phyloP scores from a whole-genome alignment of 495 filamentous ascomycete species.

The Massariosphaeria phaeospora region DNA sequence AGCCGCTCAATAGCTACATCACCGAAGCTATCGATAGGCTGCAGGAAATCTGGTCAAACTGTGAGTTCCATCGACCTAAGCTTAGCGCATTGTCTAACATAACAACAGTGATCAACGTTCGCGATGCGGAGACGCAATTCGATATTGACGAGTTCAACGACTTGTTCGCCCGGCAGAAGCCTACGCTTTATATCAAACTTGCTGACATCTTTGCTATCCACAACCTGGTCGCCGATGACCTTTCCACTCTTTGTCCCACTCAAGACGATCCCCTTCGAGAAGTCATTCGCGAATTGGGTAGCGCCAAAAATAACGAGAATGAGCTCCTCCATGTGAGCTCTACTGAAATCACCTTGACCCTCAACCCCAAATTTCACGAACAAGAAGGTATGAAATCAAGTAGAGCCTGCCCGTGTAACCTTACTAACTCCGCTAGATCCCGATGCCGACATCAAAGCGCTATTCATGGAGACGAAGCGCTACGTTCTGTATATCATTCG shows the following conservation, averaged over 20 bases:
- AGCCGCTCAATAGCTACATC: constrained; percentile 87
- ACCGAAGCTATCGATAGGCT: constrained; percentile 78
- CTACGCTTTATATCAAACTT: constrained; percentile 98
- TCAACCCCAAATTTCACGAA: constrained; percentile 88
- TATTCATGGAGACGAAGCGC: constrained; percentile 97
- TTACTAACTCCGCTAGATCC: constrained; percentile 54
- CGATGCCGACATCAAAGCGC: constrained; percentile 79
- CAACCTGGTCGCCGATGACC: constrained; percentile 73
- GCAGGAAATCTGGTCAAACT: constrained; percentile 63
- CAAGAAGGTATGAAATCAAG: constrained; percentile 56
- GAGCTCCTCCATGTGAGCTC: constrained; percentile 84
- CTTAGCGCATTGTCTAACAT: constrained; percentile 30
- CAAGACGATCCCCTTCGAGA: constrained; percentile 87
- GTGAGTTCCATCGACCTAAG: constrained; percentile 42
- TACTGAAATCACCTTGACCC: constrained; percentile 83
- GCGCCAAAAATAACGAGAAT: constrained; percentile 89
- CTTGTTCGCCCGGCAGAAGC: constrained; percentile 89
- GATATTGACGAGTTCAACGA: constrained; percentile 99
- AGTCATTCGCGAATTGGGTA: constrained; percentile 86
- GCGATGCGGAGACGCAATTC: constrained; percentile 81
- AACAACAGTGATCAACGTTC: constrained; percentile 66
- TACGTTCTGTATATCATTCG: constrained; percentile 97
- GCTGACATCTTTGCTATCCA: constrained; percentile 96
- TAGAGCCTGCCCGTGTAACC: constrained; percentile 18
- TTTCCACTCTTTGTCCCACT: constrained; percentile 66